Base-by-base conservation (phyloP, 768 basidiomycete genomes). In the Kwoniella mangroviensis region DNA sequence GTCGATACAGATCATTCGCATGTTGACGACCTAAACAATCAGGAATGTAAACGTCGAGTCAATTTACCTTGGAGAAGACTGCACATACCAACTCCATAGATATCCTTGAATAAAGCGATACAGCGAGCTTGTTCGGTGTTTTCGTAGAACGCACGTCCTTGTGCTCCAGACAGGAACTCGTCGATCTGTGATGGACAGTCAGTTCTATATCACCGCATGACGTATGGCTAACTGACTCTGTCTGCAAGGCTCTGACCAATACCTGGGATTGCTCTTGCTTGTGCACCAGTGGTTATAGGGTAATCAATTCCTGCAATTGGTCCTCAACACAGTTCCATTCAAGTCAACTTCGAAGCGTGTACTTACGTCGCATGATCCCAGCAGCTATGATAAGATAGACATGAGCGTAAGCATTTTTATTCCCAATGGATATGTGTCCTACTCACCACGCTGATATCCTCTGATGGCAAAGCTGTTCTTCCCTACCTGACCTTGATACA, bases 61-160 rank as follows among this genome's bases (percentile, higher is more conserved):
- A 51, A 43, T 22, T 42, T 17, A 9, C 6, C 10, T 19, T 4
- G 7, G 55, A 1, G 7, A n/a, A 52, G 15, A 12, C 10, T 26
- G 10, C 63, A 83, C 90, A 69, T 70, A 89, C 93, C 94, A 68
- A 94, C 92, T 41, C 92, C 93, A 75, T 95, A 95, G 53, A 97
- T 90, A 9, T 91, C 91, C 64, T 88, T 87, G 77, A 96, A 94
- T 11, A 89, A 56, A 24, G 65, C 66, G 2, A 79, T 62, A 9
- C 72, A 69, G 1, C 72, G 67, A 21, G 69, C 63, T 69, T 79
- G 64, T 21, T 75, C 72, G 15, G 69, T 78, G 43, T 80, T 73
- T 60, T 83, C 82, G 67, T 73, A 83, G 54, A 62, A 72, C 24
- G 68, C 69, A 24, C 82, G 54, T 9, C 76, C 75, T 1, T 65